Evolutionary conservation across 169 alveolate genomes (phyloP).

Genomic region (Plasmodium malariae): DNA sequence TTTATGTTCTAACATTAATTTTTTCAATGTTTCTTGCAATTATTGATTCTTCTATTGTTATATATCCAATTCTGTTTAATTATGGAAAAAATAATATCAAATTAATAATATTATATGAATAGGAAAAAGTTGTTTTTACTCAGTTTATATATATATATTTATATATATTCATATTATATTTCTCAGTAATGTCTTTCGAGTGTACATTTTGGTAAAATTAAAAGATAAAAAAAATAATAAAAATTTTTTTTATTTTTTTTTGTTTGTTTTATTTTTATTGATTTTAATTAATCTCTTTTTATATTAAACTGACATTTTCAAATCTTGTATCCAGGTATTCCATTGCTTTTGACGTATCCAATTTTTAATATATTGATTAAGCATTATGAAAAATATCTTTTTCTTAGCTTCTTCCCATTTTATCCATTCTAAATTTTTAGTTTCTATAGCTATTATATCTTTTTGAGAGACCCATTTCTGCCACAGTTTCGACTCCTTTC

Average conservation of each 20-base stretch:
- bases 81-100: too few species aligned
- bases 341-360: constrained; percentile 27
- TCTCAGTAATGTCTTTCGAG: too few species aligned
- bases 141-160: too few species aligned
- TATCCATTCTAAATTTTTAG: background rate
- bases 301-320: background rate
- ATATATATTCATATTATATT: too few species aligned
- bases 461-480: constrained; percentile 4
- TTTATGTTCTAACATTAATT: too few species aligned
- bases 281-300: background rate
- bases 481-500: background rate
- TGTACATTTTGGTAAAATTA: too few species aligned
- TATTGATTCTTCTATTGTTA: too few species aligned
- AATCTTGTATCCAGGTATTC: constrained; percentile 11
- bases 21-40: too few species aligned
- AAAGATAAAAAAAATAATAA: background rate
- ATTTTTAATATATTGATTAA: constrained; percentile 1
- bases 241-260: background rate
- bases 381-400: background rate
- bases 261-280: background rate
- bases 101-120: too few species aligned
- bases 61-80: too few species aligned
- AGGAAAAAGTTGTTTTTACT: too few species aligned
- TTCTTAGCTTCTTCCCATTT: constrained; percentile 10
- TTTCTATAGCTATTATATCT: constrained; percentile 1